phyloP scores from a whole-genome alignment of 768 basidiomycete species.

The Hemileccinum rubropunctum region DNA sequence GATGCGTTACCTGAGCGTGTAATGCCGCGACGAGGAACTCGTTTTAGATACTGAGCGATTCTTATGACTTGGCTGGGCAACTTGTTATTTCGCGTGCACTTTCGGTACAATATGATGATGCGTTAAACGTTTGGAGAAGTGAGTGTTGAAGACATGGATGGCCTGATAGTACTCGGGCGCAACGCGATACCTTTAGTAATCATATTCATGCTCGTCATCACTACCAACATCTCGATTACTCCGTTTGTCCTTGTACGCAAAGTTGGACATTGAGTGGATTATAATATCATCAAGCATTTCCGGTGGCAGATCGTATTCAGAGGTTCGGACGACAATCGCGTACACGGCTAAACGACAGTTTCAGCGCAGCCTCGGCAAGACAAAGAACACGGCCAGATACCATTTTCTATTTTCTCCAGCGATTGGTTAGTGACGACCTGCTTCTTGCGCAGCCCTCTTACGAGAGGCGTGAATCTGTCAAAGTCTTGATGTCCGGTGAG shows the following conservation, averaged over 20 bases:
- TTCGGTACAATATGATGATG: background rate
- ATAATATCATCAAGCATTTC: slow-evolving; percentile 72
- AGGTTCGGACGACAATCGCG: slow-evolving; percentile 66
- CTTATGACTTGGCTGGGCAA: background rate
- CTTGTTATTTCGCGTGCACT: background rate
- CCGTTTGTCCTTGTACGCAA: slow-evolving; percentile 18
- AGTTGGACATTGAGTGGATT: slow-evolving; percentile 42
- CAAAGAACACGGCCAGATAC: slow-evolving; percentile 38
- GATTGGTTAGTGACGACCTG: slow-evolving; percentile 82
- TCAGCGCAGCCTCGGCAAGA: slow-evolving; percentile 3
- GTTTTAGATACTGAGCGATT: slow-evolving; percentile 12
- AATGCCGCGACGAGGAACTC: slow-evolving; percentile 16
- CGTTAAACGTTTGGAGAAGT: background rate
- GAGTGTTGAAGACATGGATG: no score
- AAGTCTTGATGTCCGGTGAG: slow-evolving; percentile 51
- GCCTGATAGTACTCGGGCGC: no score
- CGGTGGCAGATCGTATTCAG: slow-evolving; percentile 67
- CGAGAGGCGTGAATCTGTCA: slow-evolving; percentile 68
- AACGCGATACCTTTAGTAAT: slow-evolving; percentile 12
- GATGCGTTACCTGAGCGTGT: background rate
- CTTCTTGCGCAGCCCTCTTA: slow-evolving; percentile 80
- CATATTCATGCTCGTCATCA: slow-evolving; percentile 29
- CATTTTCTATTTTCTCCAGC: slow-evolving; percentile 93
- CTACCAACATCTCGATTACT: slow-evolving; percentile 16
- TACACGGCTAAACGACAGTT: slow-evolving; percentile 54